Evolutionary conservation across 1,139 yeast genomes (phyloP).

Genomic region (Candida tropicalis): DNA sequence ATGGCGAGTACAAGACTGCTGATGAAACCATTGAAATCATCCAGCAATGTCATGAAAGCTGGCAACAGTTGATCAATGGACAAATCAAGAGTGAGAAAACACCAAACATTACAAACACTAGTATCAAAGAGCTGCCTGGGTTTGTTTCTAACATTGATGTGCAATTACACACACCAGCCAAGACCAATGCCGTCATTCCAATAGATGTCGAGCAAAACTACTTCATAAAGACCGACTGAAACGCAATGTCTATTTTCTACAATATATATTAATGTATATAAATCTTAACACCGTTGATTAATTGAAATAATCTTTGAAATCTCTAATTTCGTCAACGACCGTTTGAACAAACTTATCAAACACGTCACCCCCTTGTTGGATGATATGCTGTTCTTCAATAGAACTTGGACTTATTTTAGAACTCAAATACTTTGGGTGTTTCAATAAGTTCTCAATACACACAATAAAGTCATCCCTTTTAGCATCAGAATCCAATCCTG

Average conservation of each 20-base stretch:
- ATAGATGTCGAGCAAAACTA: constrained; percentile 20
- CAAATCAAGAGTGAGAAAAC: constrained; percentile 54
- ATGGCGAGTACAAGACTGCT: constrained; percentile 77
- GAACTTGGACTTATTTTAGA: constrained; percentile 68
- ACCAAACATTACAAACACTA: constrained; percentile 55
- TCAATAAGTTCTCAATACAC: constrained; percentile 67
- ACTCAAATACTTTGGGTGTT: constrained; percentile 83
- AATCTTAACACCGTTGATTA: constrained; percentile 5
- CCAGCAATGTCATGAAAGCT: constrained; percentile 69
- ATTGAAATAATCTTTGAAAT: constrained; percentile 49
- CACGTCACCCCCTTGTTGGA: constrained; percentile 47
- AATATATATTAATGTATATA: neutral
- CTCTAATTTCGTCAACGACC: constrained; percentile 57
- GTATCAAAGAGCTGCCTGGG: constrained; percentile 56
- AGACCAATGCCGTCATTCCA: constrained; percentile 34
- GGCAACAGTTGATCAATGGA: constrained; percentile 64
- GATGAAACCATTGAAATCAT: constrained; percentile 73
- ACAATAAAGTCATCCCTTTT: constrained; percentile 38
- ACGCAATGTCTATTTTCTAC: neutral
- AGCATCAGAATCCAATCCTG: neutral
- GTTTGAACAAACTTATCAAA: constrained; percentile 46
- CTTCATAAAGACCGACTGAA: constrained; percentile 14
- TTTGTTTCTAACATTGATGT: constrained; percentile 19
- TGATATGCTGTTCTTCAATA: constrained; percentile 60
- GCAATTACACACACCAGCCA: constrained; percentile 19